A percentile compares a stretch with the other conserved stretches of the same genome.
Conservation (phyloP, 225 moss, liverwort and hornwort genomes). For the Physcomitrellopsis africana region DNA sequence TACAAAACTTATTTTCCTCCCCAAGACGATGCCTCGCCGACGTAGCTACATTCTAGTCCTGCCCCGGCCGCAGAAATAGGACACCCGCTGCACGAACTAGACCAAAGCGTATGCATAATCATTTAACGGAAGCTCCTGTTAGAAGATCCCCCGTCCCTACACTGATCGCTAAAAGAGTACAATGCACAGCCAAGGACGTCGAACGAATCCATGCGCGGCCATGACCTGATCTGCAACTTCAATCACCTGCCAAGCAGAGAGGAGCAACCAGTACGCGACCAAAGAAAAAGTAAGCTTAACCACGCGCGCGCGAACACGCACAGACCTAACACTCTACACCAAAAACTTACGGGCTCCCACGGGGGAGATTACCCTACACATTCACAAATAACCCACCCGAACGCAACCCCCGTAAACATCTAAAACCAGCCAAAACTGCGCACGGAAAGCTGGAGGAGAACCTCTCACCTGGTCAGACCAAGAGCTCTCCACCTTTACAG, state of each 20-base stretch:
- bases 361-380: no score
- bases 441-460: no score
- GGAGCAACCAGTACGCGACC: not conserved
- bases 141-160: conserved; percentile 15
- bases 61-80: not conserved
- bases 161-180: conserved; percentile 3
- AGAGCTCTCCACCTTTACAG: conserved; percentile 21
- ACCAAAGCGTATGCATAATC: not conserved
- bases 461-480: conserved; percentile 32
- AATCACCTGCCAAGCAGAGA: conserved; percentile 23
- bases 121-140: conserved; percentile 14
- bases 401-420: not conserved
- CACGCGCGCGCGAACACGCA: no score
- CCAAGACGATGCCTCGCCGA: no score
- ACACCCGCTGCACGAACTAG: not conserved
- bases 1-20: not conserved
- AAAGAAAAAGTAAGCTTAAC: not conserved
- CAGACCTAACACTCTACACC: no score
- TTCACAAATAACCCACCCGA: not conserved
- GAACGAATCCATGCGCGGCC: conserved; percentile 9
- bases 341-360: no score
- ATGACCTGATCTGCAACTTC: conserved; percentile 35
- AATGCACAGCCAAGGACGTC: conserved; percentile 14
- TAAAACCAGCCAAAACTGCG: not conserved
- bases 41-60: not conserved